A percentile compares a stretch with the other conserved stretches of the same genome.
Evolutionary conservation across 768 basidiomycete genomes (phyloP).

Genomic region (Lentinula sp.): DNA sequence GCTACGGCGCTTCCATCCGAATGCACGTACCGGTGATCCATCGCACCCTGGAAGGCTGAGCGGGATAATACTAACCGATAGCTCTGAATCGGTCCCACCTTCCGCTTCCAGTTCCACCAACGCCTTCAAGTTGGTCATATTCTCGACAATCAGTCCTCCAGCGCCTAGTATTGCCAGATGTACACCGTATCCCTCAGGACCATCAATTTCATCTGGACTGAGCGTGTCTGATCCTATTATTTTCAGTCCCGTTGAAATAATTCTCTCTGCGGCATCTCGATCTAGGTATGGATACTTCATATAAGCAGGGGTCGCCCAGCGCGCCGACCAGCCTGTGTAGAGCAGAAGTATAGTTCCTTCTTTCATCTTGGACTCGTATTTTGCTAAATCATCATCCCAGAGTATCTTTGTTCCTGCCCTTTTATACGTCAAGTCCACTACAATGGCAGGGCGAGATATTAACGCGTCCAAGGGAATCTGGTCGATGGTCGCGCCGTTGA

Average conservation of each 20-base stretch:
- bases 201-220: slow-evolving; percentile 55
- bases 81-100: slow-evolving; percentile 17
- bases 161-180: slow-evolving; percentile 57
- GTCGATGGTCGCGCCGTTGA: slow-evolving; percentile 49
- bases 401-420: slow-evolving; percentile 39
- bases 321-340: slow-evolving; percentile 62
- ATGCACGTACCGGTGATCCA: slow-evolving; percentile 68
- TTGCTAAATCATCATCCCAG: slow-evolving; percentile 47
- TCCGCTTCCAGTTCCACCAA: slow-evolving; percentile 17
- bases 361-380: slow-evolving; percentile 28
- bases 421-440: slow-evolving; percentile 49
- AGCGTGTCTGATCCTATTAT: slow-evolving; percentile 61
- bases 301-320: slow-evolving; percentile 47
- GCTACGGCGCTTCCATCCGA: slow-evolving; percentile 35
- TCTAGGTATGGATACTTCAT: slow-evolving; percentile 62
- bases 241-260: slow-evolving; percentile 46
- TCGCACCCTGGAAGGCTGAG: slow-evolving; percentile 54
- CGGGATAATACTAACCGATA: slow-evolving; percentile 51
- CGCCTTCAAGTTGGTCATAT: slow-evolving; percentile 48
- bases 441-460: slow-evolving; percentile 41
- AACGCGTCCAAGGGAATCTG: slow-evolving; percentile 49
- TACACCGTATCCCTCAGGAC: slow-evolving; percentile 38
- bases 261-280: slow-evolving; percentile 40
- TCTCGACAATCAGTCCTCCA: slow-evolving; percentile 67
- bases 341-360: slow-evolving; percentile 46